phyloP scores from a whole-genome alignment of 2,329 filamentous ascomycete genomes.

The Fusarium staphyleae region DNA sequence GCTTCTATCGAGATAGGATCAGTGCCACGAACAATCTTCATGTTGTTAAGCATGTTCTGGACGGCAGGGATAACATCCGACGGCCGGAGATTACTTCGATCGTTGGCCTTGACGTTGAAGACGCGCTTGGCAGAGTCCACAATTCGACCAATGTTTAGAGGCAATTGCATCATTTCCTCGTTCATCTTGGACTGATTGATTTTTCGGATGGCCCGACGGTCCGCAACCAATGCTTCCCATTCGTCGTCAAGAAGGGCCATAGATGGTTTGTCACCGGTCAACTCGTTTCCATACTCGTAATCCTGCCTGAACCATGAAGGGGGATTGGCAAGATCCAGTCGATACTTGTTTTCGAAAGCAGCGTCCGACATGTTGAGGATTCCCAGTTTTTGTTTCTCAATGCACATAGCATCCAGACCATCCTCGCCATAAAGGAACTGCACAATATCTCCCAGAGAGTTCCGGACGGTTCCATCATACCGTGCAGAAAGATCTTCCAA shows the following conservation, averaged over 20 bases:
- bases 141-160: slow-evolving; percentile 89
- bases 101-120: slow-evolving; percentile 86
- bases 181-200: slow-evolving; percentile 74
- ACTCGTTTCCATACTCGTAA: slow-evolving; percentile 81
- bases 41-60: slow-evolving; percentile 73
- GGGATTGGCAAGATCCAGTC: slow-evolving; percentile 71
- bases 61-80: slow-evolving; percentile 85
- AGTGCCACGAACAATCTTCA: slow-evolving; percentile 85
- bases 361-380: slow-evolving; percentile 80
- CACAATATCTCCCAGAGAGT: slow-evolving; percentile 94
- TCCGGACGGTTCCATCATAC: slow-evolving; percentile 96
- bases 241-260: slow-evolving; percentile 89
- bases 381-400: slow-evolving; percentile 92
- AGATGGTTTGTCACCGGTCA: slow-evolving; percentile 84
- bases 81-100: slow-evolving; percentile 88
- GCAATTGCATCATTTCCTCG: slow-evolving; percentile 87
- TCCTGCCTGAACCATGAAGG: slow-evolving; percentile 67
- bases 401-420: slow-evolving; percentile 89
- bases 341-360: slow-evolving; percentile 82
- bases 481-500: slow-evolving; percentile 97
- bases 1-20: slow-evolving; percentile 86
- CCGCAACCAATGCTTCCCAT: slow-evolving; percentile 78
- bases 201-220: slow-evolving; percentile 76
- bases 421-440: slow-evolving; percentile 99
- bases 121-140: slow-evolving; percentile 89